These are phyloP conservation scores for Dryas alaskensis DNA, from an alignment of 306 rosid species.

Conservation along the genomic window DNA sequence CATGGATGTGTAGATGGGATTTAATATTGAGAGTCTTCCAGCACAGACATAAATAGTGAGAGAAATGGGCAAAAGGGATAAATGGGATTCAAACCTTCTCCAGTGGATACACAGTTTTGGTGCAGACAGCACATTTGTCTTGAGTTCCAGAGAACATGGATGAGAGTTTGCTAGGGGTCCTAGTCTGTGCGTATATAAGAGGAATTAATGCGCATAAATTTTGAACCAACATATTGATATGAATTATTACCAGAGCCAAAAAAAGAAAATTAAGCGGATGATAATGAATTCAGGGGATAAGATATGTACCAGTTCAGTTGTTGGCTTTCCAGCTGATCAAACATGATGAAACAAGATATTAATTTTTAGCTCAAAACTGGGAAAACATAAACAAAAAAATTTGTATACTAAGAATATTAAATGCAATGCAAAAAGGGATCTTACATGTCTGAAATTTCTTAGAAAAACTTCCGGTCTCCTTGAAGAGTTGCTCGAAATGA, in stretches of 20 bases:
- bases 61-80: no score
- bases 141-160: constrained; percentile 79
- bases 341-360: constrained; percentile 8
- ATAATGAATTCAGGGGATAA: neutral
- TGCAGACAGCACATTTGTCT: constrained; percentile 74
- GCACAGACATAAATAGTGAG: no score
- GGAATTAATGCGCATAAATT: neutral
- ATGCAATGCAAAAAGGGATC: neutral
- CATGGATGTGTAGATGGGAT: no score
- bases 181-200: constrained; percentile 34
- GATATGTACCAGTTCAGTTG: constrained; percentile 43
- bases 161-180: constrained; percentile 60
- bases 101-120: constrained; percentile 74
- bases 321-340: constrained; percentile 46
- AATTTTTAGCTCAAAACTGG: constrained; percentile 4
- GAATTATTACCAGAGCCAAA: neutral
- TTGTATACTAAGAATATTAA: neutral
- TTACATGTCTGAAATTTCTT: constrained; percentile 48
- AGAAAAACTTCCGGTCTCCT: constrained; percentile 38
- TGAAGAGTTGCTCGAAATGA: constrained; percentile 69
- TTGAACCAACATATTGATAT: neutral
- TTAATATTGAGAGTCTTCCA: no score
- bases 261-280: neutral
- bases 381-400: neutral
- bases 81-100: constrained; percentile 50